Conservation (phyloP, 805 yeast species). For the Metschnikowia aberdeeniae region DNA sequence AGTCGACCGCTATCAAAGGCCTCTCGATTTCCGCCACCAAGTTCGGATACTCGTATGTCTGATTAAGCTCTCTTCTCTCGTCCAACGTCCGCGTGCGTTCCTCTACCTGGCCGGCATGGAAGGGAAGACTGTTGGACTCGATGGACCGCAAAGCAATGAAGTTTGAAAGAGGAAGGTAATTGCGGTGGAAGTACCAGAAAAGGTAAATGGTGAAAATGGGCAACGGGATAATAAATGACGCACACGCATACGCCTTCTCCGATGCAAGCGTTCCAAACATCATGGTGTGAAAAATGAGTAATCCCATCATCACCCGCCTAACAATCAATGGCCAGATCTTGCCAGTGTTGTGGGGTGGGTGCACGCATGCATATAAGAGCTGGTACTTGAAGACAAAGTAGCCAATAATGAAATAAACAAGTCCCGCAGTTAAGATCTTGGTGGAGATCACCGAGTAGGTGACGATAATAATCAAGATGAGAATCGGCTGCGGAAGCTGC, state of each 20-base stretch:
- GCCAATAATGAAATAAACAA: slow-evolving; percentile 79
- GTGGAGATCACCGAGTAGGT: slow-evolving; percentile 88
- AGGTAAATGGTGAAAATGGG: slow-evolving; percentile 65
- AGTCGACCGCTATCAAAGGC: slow-evolving; percentile 75
- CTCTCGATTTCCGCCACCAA: slow-evolving; percentile 71
- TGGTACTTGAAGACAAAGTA: slow-evolving; percentile 90
- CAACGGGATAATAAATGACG: slow-evolving; percentile 69
- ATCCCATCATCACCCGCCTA: slow-evolving; percentile 75
- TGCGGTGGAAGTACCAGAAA: slow-evolving; percentile 76
- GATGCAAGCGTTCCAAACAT: slow-evolving; percentile 88
- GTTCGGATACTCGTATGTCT: slow-evolving; percentile 74
- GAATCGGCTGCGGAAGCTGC: slow-evolving; percentile 85
- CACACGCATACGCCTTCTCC: slow-evolving; percentile 72
- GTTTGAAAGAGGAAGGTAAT: slow-evolving; percentile 73
- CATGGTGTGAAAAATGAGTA: slow-evolving; percentile 80
- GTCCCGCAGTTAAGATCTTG: slow-evolving; percentile 78
- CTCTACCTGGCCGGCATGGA: slow-evolving; percentile 3
- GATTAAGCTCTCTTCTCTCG: slow-evolving; percentile 68
- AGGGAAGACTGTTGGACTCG: slow-evolving; percentile 39
- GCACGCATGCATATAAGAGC: slow-evolving; percentile 83
- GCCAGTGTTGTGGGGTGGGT: slow-evolving; percentile 95
- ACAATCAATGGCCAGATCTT: slow-evolving; percentile 92
- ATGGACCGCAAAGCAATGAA: slow-evolving; percentile 88
- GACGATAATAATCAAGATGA: slow-evolving; percentile 78
- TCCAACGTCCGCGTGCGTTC: slow-evolving; percentile 56